These are phyloP conservation scores for Cordyceps javanica DNA, from an alignment of 2,329 filamentous ascomycete species.

Conservation along the genomic window DNA sequence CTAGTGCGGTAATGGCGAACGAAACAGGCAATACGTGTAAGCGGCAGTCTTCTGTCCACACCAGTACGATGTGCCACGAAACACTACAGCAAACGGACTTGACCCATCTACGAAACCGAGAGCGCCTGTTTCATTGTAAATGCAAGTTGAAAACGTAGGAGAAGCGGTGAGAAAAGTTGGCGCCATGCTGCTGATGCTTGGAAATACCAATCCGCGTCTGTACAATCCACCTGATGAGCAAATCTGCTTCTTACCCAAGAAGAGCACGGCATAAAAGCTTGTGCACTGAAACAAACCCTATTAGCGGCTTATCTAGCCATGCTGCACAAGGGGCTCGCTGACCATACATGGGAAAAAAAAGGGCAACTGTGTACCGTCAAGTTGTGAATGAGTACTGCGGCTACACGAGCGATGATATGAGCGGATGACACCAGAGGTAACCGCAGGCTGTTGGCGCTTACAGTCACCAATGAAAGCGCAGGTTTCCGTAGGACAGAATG, in stretches of 20 bases:
- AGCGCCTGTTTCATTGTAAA: no score
- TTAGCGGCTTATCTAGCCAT: not conserved
- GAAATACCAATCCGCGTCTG: not conserved
- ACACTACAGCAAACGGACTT: no score
- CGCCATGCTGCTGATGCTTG: not conserved
- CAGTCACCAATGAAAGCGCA: not conserved
- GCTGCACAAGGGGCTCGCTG: not conserved
- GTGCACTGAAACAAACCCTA: not conserved
- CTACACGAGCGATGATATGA: not conserved
- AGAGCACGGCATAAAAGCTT: not conserved
- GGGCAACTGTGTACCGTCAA: constrained; percentile 1
- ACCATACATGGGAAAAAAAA: not conserved
- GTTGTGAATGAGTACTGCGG: not conserved
- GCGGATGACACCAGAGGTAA: not conserved
- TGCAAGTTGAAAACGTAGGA: no score
- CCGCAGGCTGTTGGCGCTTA: constrained; percentile 1
- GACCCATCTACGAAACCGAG: no score
- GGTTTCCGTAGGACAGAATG: not conserved
- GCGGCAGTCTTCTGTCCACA: no score
- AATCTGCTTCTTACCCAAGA: not conserved
- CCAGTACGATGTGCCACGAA: no score
- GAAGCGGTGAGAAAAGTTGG: not conserved
- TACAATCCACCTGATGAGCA: not conserved
- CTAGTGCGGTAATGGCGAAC: no score
- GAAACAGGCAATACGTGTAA: no score